These are phyloP conservation scores for Selaginella moellendorffii DNA, from an alignment of 75 land plant species.

Conservation along the genomic window DNA sequence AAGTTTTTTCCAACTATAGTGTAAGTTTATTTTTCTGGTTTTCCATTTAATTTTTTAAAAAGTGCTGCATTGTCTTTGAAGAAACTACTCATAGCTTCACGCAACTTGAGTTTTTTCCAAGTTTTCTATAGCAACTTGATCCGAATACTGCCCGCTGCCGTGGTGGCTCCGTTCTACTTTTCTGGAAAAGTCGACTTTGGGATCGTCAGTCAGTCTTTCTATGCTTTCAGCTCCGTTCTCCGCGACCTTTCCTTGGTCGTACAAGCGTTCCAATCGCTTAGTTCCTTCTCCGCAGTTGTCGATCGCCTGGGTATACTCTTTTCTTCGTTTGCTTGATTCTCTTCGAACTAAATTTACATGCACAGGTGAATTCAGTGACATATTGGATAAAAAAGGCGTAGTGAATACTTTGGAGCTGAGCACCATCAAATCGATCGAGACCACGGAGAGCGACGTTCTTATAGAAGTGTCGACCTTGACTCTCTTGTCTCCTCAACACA, in stretches of 20 bases:
- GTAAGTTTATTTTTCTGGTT: neutral
- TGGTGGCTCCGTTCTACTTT: neutral
- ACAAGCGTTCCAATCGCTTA: neutral
- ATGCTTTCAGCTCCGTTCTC: neutral
- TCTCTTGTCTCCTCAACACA: neutral
- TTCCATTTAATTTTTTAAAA: neutral
- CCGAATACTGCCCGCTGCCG: neutral
- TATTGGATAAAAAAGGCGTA: too few relatives aligned
- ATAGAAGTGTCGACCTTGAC: too few relatives aligned
- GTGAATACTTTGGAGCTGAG: too few relatives aligned
- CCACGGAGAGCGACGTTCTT: too few relatives aligned
- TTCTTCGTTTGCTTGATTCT: neutral
- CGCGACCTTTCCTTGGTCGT: neutral
- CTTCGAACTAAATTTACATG: too few relatives aligned
- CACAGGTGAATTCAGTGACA: too few relatives aligned
- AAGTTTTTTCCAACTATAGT: neutral
- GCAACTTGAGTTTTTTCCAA: neutral
- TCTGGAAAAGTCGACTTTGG: neutral
- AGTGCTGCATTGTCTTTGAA: neutral
- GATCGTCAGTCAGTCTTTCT: neutral
- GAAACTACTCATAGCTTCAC: neutral
- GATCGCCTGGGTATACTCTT: neutral
- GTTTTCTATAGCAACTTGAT: neutral
- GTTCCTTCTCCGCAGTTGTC: neutral
- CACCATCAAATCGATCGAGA: too few relatives aligned